Evolutionary conservation across 202 grass and related monocot genomes (phyloP).

Genomic region (Saccharum hybrid): DNA sequence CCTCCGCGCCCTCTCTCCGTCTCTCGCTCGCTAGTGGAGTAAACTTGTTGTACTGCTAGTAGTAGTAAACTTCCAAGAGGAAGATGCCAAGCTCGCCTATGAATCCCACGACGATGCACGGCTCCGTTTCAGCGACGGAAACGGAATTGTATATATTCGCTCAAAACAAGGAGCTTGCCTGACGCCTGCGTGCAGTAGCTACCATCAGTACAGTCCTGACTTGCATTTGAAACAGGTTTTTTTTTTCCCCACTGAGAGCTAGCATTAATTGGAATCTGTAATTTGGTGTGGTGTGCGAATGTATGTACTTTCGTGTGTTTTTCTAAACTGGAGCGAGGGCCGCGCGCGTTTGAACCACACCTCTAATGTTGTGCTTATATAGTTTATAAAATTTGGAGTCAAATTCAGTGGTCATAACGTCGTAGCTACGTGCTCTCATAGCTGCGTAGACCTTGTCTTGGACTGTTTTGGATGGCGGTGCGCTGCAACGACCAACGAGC

Average conservation of each 20-base stretch:
- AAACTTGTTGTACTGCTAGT: neutral
- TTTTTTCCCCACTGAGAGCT: neutral
- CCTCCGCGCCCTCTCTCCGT: neutral
- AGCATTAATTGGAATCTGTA: slow-evolving; percentile 32
- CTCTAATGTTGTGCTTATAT: too few relatives aligned
- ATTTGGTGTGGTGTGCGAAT: neutral
- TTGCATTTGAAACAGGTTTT: neutral
- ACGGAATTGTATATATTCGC: slow-evolving; percentile 42
- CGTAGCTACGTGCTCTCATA: neutral
- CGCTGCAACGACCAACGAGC: neutral
- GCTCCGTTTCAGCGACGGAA: slow-evolving; percentile 50
- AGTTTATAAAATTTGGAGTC: neutral
- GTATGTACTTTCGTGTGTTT: neutral
- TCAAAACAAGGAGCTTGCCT: slow-evolving; percentile 42
- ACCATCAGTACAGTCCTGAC: neutral
- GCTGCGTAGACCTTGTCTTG: neutral
- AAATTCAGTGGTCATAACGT: slow-evolving; percentile 37
- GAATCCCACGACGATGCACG: slow-evolving; percentile 46
- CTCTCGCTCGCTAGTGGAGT: too few relatives aligned
- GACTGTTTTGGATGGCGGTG: slow-evolving; percentile 13
- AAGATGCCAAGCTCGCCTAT: slow-evolving; percentile 43
- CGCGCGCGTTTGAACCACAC: slow-evolving; percentile 8
- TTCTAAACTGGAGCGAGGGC: neutral
- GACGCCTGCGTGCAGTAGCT: neutral
- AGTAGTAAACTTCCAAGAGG: slow-evolving; percentile 44